phyloP scores from a whole-genome alignment of 345 rosid species.

The Laguncularia racemosa region DNA sequence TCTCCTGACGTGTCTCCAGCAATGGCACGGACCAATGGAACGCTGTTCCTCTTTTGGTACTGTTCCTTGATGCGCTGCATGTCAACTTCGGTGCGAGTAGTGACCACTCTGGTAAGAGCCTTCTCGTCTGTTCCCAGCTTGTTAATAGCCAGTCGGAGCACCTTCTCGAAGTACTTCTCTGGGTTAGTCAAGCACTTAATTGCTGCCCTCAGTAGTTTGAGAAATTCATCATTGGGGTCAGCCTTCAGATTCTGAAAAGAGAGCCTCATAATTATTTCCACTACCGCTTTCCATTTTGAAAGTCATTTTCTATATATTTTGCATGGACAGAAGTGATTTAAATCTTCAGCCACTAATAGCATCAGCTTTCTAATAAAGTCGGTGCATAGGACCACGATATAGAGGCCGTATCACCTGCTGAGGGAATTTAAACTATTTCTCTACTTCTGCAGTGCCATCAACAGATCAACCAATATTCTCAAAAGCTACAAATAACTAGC shows the following conservation, averaged over 20 bases:
- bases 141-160: constrained; percentile 63
- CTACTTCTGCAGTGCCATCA: too few species aligned
- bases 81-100: constrained; percentile 80
- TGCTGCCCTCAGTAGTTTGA: constrained; percentile 57
- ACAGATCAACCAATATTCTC: too few species aligned
- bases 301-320: too few species aligned
- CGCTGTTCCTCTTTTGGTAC: constrained; percentile 64
- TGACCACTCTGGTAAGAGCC: constrained; percentile 69
- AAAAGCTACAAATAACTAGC: too few species aligned
- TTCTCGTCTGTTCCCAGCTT: constrained; percentile 78
- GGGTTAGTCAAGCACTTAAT: constrained; percentile 80
- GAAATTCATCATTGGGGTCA: constrained; percentile 57
- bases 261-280: constrained; percentile 5
- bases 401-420: too few species aligned
- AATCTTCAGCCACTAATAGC: too few species aligned
- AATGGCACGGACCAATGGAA: constrained; percentile 66
- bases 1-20: constrained; percentile 73
- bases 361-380: too few species aligned
- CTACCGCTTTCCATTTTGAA: background rate
- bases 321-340: too few species aligned
- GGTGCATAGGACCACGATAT: too few species aligned
- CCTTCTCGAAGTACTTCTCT: constrained; percentile 81
- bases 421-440: too few species aligned
- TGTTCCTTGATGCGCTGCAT: constrained; percentile 78
- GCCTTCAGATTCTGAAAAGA: constrained; percentile 57